Evolutionary conservation across 305 asterid species (phyloP).

Genomic region (Stenogyne calaminthoides): DNA sequence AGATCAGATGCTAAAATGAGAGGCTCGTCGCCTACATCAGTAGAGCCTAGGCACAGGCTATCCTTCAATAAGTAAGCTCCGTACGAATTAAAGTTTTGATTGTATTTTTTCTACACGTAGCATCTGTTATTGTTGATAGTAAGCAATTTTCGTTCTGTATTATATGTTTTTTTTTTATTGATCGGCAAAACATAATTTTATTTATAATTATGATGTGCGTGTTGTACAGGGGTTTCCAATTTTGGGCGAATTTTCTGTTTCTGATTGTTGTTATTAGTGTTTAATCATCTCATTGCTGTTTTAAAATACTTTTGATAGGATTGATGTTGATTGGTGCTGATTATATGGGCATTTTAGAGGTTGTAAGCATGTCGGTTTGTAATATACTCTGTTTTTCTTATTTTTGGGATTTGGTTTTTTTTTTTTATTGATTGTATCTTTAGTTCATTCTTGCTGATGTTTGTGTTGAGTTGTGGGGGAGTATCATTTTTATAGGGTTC

Average conservation of each 20-base stretch:
- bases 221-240: neutral
- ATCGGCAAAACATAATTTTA: no score
- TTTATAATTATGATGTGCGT: no score
- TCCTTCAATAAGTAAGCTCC: slow-evolving; percentile 44
- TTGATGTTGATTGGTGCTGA: neutral
- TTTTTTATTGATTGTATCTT: slow-evolving; percentile 8
- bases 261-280: neutral
- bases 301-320: slow-evolving; percentile 6
- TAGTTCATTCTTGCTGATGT: slow-evolving; percentile 8
- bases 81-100: neutral
- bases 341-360: neutral
- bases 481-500: slow-evolving; percentile 1
- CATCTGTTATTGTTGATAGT: neutral
- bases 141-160: slow-evolving; percentile 7
- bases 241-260: slow-evolving; percentile 6
- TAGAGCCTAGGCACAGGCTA: slow-evolving; percentile 53
- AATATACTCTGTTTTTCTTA: neutral
- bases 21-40: slow-evolving; percentile 46
- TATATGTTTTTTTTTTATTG: no score
- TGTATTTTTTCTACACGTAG: neutral
- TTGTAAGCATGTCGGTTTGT: neutral
- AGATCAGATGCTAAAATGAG: slow-evolving; percentile 45
- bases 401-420: neutral
- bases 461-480: neutral
- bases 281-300: neutral